These are phyloP conservation scores for Ophiostoma angusticollis DNA, from an alignment of 2,329 filamentous ascomycete genomes.

Conservation along the genomic window DNA sequence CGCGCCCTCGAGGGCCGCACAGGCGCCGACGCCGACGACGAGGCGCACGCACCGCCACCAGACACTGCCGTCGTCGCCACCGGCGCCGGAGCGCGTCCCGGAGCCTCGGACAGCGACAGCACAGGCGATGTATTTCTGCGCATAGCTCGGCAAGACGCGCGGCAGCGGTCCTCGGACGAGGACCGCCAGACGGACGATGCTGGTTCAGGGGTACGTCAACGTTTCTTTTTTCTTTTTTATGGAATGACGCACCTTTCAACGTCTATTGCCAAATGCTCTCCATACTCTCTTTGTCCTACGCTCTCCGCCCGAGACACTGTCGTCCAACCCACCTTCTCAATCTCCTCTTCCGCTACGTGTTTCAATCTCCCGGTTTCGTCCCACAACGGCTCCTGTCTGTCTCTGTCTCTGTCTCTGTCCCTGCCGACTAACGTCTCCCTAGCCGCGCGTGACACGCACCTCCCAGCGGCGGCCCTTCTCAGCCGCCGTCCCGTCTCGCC, in stretches of 20 bases:
- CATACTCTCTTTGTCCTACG: slow-evolving; percentile 7
- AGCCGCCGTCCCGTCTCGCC: slow-evolving; percentile 33
- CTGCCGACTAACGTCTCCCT: background rate
- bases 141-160: slow-evolving; percentile 42
- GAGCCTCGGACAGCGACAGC: slow-evolving; percentile 39
- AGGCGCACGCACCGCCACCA: slow-evolving; percentile 27
- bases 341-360: too few species aligned
- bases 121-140: slow-evolving; percentile 46
- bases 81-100: slow-evolving; percentile 15
- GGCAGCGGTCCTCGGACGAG: slow-evolving; percentile 25
- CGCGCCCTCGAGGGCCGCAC: slow-evolving; percentile 36
- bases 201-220: slow-evolving; percentile 33
- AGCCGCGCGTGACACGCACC: slow-evolving; percentile 36
- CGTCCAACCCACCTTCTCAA: too few species aligned
- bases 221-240: slow-evolving; percentile 1
- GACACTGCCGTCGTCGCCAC: slow-evolving; percentile 21
- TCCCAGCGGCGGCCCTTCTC: slow-evolving; percentile 42
- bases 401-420: background rate
- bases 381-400: background rate
- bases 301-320: too few species aligned
- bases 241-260: background rate
- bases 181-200: slow-evolving; percentile 23
- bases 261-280: background rate
- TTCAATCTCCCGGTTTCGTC: background rate
- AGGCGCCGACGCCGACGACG: slow-evolving; percentile 22